Base-by-base conservation (phyloP, 2,329 filamentous ascomycete species). In the Chrysoporthe austroafricana region DNA sequence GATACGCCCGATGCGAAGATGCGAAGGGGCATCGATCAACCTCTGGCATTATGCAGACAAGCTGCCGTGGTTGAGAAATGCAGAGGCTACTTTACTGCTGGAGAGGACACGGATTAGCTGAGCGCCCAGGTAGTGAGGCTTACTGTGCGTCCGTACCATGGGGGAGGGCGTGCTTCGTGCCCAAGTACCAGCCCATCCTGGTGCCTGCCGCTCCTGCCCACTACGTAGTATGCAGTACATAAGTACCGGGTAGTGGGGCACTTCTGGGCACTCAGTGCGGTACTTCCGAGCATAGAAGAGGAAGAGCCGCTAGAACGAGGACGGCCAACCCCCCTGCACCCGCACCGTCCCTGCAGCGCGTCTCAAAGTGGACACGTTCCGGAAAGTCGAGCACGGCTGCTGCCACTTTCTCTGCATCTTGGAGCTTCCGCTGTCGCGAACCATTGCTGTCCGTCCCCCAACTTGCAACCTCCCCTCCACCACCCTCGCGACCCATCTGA, bases 331-430 rank as follows among this genome's bases (percentile, higher is more conserved):
- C 59, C 42, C 59, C 42, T 60, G 57, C 42, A 39, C 42, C 57
- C 26, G 59, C 43, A 42, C 43, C n/a, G 36, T 39, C 36, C 36
- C 57, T 60, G 36, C 59, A 61, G 59, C 59, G 59, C 43, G 43
- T 61, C 42, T 46, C 59, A 44, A 61, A 61, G 59, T 61, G 59
- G 59, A 61, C 59, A 61, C 59, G 59, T 61, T 61, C 59, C 43
- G 59, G 8, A 61, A 61, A 61, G 59, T 61, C 11, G 18, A 61
- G 42, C 43, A 42, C 57, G 44, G 57, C 39, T 42, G 14, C 36
- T 42, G 14, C 36, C 36, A 44, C 57, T 46, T 7, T 61, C 26
- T 26, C 21, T 61, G 42, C n/a, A 61, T 46, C 36, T 34, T 14
- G 59, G 21, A 21, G 34, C 11, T 46, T 32, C 26, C 39, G 21